A percentile compares a stretch with the other conserved stretches of the same genome.
phyloP scores from a whole-genome alignment of 345 rosid genomes.

The Passiflora organensis region DNA sequence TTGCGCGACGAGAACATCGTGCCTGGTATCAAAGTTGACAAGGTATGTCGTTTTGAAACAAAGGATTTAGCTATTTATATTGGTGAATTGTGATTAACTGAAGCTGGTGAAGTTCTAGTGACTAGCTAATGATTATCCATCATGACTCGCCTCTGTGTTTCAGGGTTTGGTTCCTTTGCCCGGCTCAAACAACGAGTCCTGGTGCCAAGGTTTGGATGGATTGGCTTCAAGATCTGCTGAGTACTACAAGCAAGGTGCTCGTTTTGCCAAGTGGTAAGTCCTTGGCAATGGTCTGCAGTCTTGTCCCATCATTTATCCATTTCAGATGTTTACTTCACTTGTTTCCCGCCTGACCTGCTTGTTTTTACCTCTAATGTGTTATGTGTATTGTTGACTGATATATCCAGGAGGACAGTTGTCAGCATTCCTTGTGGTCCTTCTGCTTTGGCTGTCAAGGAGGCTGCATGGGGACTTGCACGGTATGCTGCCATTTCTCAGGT shows the following conservation, averaged over 20 bases:
- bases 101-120: no score
- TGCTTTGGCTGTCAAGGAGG: constrained; percentile 95
- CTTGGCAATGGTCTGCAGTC: background rate
- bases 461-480: constrained; percentile 97
- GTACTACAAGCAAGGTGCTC: constrained; percentile 99
- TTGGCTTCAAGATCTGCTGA: constrained; percentile 96
- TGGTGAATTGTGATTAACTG: no score
- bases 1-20: constrained; percentile 70
- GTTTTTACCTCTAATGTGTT: background rate
- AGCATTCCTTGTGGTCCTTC: constrained; percentile 99
- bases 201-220: constrained; percentile 99
- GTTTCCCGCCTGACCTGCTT: background rate
- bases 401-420: constrained; percentile 84
- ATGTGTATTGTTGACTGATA: constrained; percentile 1
- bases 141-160: no score
- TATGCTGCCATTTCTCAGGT: constrained; percentile 98
- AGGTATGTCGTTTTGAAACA: constrained; percentile 40
- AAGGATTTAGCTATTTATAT: no score
- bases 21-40: constrained; percentile 97
- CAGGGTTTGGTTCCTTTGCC: constrained; percentile 92
- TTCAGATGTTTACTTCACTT: background rate
- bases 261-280: constrained; percentile 94
- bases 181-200: constrained; percentile 92
- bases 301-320: background rate
- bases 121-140: no score